Evolutionary conservation across 2,329 filamentous ascomycete species (phyloP).

Genomic region (Gyromitra esculenta): DNA sequence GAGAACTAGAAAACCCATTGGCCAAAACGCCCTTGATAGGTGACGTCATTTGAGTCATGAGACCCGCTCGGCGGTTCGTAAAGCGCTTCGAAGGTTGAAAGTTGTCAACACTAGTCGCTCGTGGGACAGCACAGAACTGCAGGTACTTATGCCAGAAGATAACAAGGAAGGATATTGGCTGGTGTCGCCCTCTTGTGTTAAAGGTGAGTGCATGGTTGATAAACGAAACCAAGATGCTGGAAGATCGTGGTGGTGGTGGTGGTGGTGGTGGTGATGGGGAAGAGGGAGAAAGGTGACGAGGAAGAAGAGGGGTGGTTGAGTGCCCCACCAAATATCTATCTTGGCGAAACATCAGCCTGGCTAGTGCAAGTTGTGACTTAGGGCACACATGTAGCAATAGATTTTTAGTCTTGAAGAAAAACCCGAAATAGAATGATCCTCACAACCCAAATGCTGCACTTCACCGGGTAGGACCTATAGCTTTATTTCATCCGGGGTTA

Average conservation of each 20-base stretch:
- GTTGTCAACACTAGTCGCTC: background rate
- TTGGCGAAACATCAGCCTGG: background rate
- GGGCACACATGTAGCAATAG: background rate
- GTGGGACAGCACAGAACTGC: background rate
- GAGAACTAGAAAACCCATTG: too few relatives aligned
- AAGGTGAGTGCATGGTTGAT: background rate
- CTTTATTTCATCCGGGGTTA: background rate
- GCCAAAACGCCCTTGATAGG: background rate
- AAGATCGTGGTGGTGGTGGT: too few relatives aligned
- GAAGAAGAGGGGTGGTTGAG: background rate
- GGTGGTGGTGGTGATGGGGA: background rate
- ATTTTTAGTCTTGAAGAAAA: background rate
- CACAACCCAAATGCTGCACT: background rate
- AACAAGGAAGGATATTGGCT: background rate
- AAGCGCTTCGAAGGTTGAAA: background rate
- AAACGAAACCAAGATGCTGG: background rate
- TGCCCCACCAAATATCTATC: background rate
- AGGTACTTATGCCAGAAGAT: background rate
- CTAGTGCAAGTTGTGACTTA: too few relatives aligned
- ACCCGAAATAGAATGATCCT: background rate
- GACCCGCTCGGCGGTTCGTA: background rate
- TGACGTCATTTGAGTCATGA: background rate
- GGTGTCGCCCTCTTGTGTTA: background rate
- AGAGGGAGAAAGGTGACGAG: background rate
- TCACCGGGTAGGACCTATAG: too few relatives aligned